A percentile compares a stretch with the other conserved stretches of the same genome.
phyloP scores from a whole-genome alignment of 129 eudicot genomes.

The Arctium minus region DNA sequence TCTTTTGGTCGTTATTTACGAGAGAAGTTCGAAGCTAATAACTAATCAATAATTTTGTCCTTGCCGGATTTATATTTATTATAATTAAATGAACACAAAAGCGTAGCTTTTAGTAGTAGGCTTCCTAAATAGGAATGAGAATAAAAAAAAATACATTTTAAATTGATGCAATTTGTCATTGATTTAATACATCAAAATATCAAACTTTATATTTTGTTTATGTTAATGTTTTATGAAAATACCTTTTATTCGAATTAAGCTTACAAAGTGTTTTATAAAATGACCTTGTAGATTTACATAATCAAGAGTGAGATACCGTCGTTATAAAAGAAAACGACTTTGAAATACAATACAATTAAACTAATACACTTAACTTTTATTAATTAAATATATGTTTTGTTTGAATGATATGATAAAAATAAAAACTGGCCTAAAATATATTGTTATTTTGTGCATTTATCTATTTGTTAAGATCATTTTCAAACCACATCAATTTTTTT shows the following conservation, averaged over 20 bases:
- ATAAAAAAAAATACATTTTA: too few relatives aligned
- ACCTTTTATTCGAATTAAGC: not conserved
- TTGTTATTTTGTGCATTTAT: too few relatives aligned
- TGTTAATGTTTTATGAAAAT: not conserved
- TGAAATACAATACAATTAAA: too few relatives aligned
- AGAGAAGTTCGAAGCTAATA: not conserved
- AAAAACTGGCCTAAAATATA: too few relatives aligned
- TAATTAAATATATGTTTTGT: not conserved
- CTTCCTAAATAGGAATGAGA: too few relatives aligned
- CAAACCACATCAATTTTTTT: too few relatives aligned
- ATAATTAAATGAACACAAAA: not conserved
- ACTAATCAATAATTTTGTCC: not conserved
- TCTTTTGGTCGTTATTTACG: not conserved
- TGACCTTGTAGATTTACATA: not conserved
- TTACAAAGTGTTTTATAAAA: not conserved
- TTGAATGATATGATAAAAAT: not conserved
- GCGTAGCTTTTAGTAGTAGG: not conserved
- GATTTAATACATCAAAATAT: too few relatives aligned
- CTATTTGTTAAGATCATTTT: not conserved
- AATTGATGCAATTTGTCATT: too few relatives aligned
- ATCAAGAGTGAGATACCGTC: not conserved
- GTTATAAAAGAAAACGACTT: not conserved
- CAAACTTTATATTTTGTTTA: too few relatives aligned
- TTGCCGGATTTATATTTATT: constrained; percentile 4
- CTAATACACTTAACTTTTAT: too few relatives aligned